Base-by-base conservation (phyloP, 129 eudicot genomes). In the Artemisia annua region DNA sequence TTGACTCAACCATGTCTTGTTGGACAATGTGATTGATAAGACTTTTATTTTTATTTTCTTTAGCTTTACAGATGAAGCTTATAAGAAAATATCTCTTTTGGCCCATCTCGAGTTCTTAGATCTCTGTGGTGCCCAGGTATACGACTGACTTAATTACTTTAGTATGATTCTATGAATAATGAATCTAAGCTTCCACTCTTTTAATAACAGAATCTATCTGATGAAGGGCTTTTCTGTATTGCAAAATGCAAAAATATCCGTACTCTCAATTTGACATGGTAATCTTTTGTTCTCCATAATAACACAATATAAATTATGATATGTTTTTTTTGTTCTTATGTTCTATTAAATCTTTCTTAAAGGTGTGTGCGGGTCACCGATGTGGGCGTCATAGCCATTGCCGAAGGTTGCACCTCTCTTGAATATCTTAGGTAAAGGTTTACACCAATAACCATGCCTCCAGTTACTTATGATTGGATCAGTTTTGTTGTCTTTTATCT, bases 121-220 rank as follows among this genome's bases (percentile, higher is more conserved):
- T 83, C 89, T 94, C 61, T 94, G 98, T 83, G 98, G 98, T 81
- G 97, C 97, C 71, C 98, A 94, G 97, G 98, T 94, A 87, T 76
- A 39, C 30, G 20, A 18, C 43, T 9, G 18, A n/a, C 43, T 63
- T 72, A 55, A 44, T 17, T 52, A 35, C 44, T 10, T n/a, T 66
- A 18, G 43, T 48, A 51, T 56, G 35, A 30, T 63, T 71, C 17
- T 49, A 14, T 71, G 52, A 5, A 52, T 48, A 39, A 56, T 59
- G 44, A 15, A 28, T 67, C 44, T 53, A 60, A 63, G 50, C 17
- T 48, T 59, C 16, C 35, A 28, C 18, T 70, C 79, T 79, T 79
- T 10, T 55, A 8, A 62, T 83, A 71, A 48, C 88, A 94, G 98
- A 94, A 94, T 83, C 73, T 94, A 19, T 87, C 98, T 26, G 93